Percentiles rank a stretch among this genome's conserved stretches.
phyloP scores from a whole-genome alignment of 108 stramenopile genomes.

The Nitzschia sp. region DNA sequence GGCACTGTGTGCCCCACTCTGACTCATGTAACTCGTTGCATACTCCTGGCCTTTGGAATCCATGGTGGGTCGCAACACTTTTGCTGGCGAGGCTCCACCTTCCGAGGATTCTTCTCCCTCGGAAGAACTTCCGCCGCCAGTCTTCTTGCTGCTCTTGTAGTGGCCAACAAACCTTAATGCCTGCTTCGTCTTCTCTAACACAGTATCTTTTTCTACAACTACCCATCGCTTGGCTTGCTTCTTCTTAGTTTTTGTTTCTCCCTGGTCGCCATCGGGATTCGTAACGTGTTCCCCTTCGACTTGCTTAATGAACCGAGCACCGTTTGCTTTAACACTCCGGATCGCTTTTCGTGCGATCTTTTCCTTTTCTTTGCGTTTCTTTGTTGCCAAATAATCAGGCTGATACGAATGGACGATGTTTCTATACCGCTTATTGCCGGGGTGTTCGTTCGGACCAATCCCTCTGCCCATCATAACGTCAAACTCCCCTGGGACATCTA shows the following conservation, averaged over 20 bases:
- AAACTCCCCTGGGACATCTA: neutral
- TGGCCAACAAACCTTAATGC: constrained; percentile 4
- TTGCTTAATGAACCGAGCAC: constrained; percentile 5
- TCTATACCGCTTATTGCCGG: constrained; percentile 6
- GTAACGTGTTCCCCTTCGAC: neutral
- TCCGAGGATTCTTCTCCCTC: too few relatives aligned
- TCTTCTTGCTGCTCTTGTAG: neutral
- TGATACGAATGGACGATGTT: constrained; percentile 1
- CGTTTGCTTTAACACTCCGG: neutral
- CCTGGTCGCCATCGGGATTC: neutral
- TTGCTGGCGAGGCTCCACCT: too few relatives aligned
- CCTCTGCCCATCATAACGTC: constrained; percentile 10
- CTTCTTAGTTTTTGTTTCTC: neutral
- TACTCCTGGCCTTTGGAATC: too few relatives aligned
- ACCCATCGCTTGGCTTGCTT: neutral
- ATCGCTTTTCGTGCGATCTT: constrained; percentile 8
- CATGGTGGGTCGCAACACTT: too few relatives aligned
- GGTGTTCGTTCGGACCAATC: constrained; percentile 4
- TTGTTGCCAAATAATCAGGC: neutral
- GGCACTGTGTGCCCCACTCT: too few relatives aligned
- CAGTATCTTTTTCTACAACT: neutral
- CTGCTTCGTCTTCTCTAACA: constrained; percentile 9
- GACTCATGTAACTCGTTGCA: too few relatives aligned
- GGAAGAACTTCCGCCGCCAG: too few relatives aligned
- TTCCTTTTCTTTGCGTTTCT: constrained; percentile 13